Evolutionary conservation across 2,329 filamentous ascomycete species (phyloP), one percentile per base, ranked within the genome.

Genomic region (Aspergillus novofumigatus): DNA sequence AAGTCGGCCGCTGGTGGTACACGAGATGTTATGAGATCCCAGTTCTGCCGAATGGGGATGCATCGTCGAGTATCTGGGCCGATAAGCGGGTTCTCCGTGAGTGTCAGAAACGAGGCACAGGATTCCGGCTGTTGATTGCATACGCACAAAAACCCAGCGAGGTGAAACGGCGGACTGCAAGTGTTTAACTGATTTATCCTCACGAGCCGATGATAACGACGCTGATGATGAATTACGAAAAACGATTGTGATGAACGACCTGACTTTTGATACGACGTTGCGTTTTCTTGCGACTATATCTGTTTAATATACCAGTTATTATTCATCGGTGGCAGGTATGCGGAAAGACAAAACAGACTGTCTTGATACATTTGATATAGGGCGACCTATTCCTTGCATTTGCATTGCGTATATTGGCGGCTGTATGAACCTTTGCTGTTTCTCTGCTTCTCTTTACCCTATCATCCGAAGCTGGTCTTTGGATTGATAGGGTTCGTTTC

Each of bases 1-100:
- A 87, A 61, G 93, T 97, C 10, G 93, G 92, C 1, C 84, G 94
- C 47, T 97, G 93, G 91, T 99, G 94, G 94, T 97, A 96, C 75
- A 90, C 86, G 9, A 86, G 89, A 53, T 97, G 93, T 78, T 97
- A 97, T 72, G 93, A 97, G 75, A 85, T 83, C 56, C 81, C 83
- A 4, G 79, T 86, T 8, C 73, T 83, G 58, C 70, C 74, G 1
- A 75, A 81, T 58, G 72, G 77, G 51, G 71, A 79, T 51, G 76
- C 78, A 50, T 77, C 78, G 49, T 84, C 75, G 58, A 88, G 89
- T 71, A 90, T 97, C 63, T 97, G 92, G 88, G 83, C 81, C 49
- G 89, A 97, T 69, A 84, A 82, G 55, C 81, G 82, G 9, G 76
- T 97, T 28, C 78, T 97, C 49, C 79, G 84, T 17, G 94, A 99